Conservation (phyloP, 2,329 filamentous ascomycete genomes). For the Septoria petroselini region DNA sequence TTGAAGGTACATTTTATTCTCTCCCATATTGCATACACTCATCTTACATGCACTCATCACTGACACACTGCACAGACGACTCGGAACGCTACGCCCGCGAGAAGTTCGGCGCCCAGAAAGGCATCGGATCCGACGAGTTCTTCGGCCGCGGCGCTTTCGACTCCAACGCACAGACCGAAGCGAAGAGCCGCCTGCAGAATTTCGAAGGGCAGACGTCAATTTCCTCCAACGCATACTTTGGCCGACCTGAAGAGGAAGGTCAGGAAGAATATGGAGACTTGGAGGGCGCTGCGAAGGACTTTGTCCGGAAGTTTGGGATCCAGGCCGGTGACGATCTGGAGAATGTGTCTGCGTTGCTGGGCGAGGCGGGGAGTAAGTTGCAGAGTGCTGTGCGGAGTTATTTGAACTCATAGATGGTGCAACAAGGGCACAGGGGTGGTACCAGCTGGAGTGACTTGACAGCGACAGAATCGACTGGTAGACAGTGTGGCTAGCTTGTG, state of each 20-base stretch:
- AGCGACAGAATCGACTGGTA: neutral
- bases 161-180: constrained; percentile 73
- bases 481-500: neutral
- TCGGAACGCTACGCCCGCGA: constrained; percentile 76
- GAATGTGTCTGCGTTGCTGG: constrained; percentile 76
- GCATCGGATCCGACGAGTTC: constrained; percentile 97
- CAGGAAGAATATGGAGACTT: constrained; percentile 72
- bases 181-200: constrained; percentile 79
- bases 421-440: neutral
- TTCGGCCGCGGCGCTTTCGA: constrained; percentile 90
- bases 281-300: constrained; percentile 91
- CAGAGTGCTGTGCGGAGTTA: constrained; percentile 59
- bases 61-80: constrained; percentile 64
- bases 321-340: constrained; percentile 95
- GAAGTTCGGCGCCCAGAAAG: constrained; percentile 91
- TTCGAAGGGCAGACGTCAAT: constrained; percentile 92
- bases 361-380: constrained; percentile 78
- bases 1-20: constrained; percentile 52
- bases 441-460: neutral
- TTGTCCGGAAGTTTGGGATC: constrained; percentile 90
- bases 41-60: too few relatives aligned
- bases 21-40: neutral
- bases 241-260: constrained; percentile 73
- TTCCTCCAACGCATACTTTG: constrained; percentile 96
- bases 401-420: constrained; percentile 30